Conservation (phyloP, 2,329 filamentous ascomycete species). For the Orbilia ellipsospora region DNA sequence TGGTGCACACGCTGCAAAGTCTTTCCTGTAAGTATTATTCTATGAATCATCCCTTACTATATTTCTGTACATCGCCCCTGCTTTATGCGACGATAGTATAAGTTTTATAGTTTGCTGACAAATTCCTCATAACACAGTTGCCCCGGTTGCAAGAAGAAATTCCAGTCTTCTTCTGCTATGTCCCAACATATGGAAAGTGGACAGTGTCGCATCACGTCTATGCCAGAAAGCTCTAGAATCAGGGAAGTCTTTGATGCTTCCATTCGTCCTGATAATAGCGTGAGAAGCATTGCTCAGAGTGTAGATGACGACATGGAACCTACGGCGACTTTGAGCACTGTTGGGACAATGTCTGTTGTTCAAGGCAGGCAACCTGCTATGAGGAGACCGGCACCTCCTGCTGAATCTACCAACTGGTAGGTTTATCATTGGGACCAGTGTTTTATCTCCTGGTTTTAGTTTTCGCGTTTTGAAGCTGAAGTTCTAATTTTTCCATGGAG, state of each 20-base stretch:
- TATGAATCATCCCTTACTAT: too few relatives aligned
- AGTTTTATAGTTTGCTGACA: too few relatives aligned
- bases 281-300: conserved; percentile 7
- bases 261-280: conserved; percentile 5
- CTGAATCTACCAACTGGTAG: neutral
- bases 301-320: neutral
- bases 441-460: too few relatives aligned
- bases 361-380: neutral
- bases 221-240: conserved; percentile 21
- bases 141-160: conserved; percentile 39
- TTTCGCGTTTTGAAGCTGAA: too few relatives aligned
- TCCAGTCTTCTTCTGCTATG: conserved; percentile 42
- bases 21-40: conserved; percentile 23
- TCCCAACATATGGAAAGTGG: conserved; percentile 45
- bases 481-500: too few relatives aligned
- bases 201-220: conserved; percentile 32
- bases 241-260: conserved; percentile 24
- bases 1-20: conserved; percentile 31
- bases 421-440: too few relatives aligned
- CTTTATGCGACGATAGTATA: too few relatives aligned
- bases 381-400: neutral
- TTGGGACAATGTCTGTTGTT: conserved; percentile 6
- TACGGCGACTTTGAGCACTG: neutral
- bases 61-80: too few relatives aligned
- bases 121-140: conserved; percentile 18